Evolutionary conservation across 2,329 filamentous ascomycete species (phyloP).

Genomic region (Pestalotiopsis sp.): DNA sequence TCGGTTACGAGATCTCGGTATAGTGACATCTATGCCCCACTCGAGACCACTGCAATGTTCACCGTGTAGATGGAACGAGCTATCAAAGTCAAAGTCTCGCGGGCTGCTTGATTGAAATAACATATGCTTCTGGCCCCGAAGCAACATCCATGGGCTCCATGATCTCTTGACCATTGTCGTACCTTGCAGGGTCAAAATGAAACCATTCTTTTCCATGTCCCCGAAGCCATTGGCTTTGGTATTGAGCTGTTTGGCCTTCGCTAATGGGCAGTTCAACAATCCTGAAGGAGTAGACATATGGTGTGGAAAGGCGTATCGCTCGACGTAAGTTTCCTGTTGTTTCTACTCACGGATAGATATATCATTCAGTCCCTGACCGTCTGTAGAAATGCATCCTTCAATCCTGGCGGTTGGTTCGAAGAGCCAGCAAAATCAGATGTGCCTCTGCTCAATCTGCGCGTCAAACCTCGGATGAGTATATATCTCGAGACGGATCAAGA

Average conservation of each 20-base stretch:
- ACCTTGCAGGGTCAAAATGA: background rate
- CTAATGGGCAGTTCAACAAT: constrained; percentile 33
- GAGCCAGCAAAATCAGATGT: constrained; percentile 37
- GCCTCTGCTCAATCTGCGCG: constrained; percentile 43
- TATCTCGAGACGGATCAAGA: constrained; percentile 44
- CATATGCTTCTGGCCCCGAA: background rate
- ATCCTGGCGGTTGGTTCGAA: constrained; percentile 50
- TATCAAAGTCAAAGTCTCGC: background rate
- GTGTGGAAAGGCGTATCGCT: constrained; percentile 51
- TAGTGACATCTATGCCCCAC: constrained; percentile 1
- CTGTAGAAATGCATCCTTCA: constrained; percentile 44
- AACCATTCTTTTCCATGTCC: background rate
- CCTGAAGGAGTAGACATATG: constrained; percentile 47
- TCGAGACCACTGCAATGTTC: background rate
- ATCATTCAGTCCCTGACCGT: background rate
- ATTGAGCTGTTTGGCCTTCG: background rate
- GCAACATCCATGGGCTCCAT: background rate
- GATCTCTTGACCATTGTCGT: background rate
- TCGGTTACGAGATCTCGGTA: background rate
- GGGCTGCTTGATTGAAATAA: background rate
- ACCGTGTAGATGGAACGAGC: background rate
- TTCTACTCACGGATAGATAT: background rate
- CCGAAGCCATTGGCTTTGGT: background rate
- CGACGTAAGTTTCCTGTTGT: constrained; percentile 31
- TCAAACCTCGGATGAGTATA: constrained; percentile 49